phyloP scores from a whole-genome alignment of 2,329 filamentous ascomycete genomes.

The Rhynchosporium agropyri region DNA sequence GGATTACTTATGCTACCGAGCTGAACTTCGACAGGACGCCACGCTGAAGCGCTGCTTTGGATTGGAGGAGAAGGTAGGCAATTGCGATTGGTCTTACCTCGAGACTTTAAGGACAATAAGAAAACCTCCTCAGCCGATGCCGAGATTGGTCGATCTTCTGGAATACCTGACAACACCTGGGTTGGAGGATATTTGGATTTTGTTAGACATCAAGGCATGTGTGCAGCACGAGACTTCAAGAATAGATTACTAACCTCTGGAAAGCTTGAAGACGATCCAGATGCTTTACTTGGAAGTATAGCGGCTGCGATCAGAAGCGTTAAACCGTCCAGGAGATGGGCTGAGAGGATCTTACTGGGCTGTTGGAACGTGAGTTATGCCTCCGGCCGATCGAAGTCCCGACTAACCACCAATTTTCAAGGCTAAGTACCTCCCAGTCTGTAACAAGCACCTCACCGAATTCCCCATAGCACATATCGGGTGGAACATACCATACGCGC shows the following conservation, averaged over 20 bases:
- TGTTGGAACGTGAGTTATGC: constrained; percentile 69
- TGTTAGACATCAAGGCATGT: constrained; percentile 86
- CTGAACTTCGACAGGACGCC: constrained; percentile 59
- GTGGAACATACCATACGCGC: constrained; percentile 60
- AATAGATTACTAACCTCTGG: not conserved
- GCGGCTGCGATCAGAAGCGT: constrained; percentile 63
- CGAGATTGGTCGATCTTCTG: constrained; percentile 73
- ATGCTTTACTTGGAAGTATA: constrained; percentile 71
- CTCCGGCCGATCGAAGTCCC: not conserved
- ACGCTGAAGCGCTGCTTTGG: constrained; percentile 83
- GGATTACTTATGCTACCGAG: constrained; percentile 10
- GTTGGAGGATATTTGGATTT: constrained; percentile 71
- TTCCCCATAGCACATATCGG: constrained; percentile 71
- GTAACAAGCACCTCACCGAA: constrained; percentile 61
- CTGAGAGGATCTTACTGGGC: constrained; percentile 73
- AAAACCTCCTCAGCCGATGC: constrained; percentile 71
- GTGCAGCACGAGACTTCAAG: not conserved
- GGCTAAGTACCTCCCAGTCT: constrained; percentile 69
- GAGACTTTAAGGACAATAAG: constrained; percentile 67
- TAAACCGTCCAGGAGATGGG: constrained; percentile 61
- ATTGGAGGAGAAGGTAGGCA: constrained; percentile 67
- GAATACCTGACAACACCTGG: constrained; percentile 68
- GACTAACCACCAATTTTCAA: constrained; percentile 39
- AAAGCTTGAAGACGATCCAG: constrained; percentile 69
- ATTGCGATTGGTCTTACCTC: constrained; percentile 77